Conservation (phyloP, 345 rosid species). For the Melaleuca alternifolia region DNA sequence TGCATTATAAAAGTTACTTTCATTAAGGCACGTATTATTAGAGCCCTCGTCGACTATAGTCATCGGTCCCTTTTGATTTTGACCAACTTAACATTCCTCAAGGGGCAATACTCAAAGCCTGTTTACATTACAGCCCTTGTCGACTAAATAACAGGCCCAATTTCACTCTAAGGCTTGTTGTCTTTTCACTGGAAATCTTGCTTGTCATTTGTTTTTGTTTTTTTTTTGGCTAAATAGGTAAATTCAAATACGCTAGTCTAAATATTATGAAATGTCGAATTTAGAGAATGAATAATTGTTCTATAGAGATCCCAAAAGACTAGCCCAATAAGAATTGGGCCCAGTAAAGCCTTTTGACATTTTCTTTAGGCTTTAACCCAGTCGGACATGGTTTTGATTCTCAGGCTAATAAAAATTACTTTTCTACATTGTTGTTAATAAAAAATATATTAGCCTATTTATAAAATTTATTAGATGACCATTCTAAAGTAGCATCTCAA, state of each 20-base stretch:
- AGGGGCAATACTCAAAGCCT: not conserved
- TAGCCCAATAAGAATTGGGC: not conserved
- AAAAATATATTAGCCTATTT: too few species aligned
- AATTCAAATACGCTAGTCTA: not conserved
- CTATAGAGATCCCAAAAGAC: not conserved
- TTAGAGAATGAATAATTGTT: not conserved
- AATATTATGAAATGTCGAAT: not conserved
- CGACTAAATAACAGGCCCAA: not conserved
- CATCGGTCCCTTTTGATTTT: not conserved
- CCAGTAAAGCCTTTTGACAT: not conserved
- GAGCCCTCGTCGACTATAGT: too few species aligned
- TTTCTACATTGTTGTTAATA: not conserved
- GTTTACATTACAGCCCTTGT: not conserved
- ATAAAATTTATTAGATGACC: too few species aligned
- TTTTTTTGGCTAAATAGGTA: not conserved
- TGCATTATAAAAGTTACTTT: not conserved
- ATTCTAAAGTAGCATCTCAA: too few species aligned
- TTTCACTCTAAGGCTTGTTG: not conserved
- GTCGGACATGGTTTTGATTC: not conserved
- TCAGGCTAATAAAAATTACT: not conserved
- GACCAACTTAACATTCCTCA: not conserved
- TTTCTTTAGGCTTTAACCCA: not conserved
- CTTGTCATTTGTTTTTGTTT: too few species aligned
- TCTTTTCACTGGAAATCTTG: too few species aligned
- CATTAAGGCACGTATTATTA: not conserved